Percentiles rank a stretch among this genome's conserved stretches.
Conservation (phyloP, 192 early-diverging fungal genomes). For the Chytriomyces hyalinus region DNA sequence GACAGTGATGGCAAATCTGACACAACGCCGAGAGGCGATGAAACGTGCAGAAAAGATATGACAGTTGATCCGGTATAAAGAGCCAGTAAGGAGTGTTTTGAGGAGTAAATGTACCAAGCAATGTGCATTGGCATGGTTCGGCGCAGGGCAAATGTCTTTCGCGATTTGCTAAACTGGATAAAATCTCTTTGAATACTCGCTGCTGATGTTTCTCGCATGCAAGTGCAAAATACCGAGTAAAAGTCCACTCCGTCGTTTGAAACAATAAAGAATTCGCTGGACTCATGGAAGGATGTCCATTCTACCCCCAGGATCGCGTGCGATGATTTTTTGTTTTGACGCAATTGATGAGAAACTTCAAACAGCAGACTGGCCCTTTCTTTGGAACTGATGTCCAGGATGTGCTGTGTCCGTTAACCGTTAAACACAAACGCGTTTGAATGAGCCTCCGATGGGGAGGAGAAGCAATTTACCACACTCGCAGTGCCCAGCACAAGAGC, state of each 20-base stretch:
- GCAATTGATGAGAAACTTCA: slow-evolving; percentile 24
- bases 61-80: slow-evolving; percentile 12
- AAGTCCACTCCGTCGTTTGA: slow-evolving; percentile 31
- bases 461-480: not conserved
- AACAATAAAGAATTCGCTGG: slow-evolving; percentile 34
- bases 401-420: not conserved
- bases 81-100: slow-evolving; percentile 18
- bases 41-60: slow-evolving; percentile 9
- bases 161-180: slow-evolving; percentile 24
- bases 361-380: not conserved
- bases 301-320: slow-evolving; percentile 36
- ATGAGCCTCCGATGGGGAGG: not conserved
- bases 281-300: slow-evolving; percentile 24
- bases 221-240: slow-evolving; percentile 31
- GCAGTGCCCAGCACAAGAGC: not conserved
- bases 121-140: slow-evolving; percentile 10
- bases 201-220: not conserved
- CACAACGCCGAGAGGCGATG: not conserved
- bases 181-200: not conserved
- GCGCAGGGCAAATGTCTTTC: slow-evolving; percentile 21
- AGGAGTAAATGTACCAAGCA: slow-evolving; percentile 29
- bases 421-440: not conserved
- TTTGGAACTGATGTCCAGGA: not conserved
- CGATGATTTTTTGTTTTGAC: slow-evolving; percentile 7
- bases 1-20: not conserved